Percentiles rank a stretch among this genome's conserved stretches.
These are phyloP conservation scores for Phytophthora citricola DNA, from an alignment of 352 stramenopile species.

Conservation along the genomic window DNA sequence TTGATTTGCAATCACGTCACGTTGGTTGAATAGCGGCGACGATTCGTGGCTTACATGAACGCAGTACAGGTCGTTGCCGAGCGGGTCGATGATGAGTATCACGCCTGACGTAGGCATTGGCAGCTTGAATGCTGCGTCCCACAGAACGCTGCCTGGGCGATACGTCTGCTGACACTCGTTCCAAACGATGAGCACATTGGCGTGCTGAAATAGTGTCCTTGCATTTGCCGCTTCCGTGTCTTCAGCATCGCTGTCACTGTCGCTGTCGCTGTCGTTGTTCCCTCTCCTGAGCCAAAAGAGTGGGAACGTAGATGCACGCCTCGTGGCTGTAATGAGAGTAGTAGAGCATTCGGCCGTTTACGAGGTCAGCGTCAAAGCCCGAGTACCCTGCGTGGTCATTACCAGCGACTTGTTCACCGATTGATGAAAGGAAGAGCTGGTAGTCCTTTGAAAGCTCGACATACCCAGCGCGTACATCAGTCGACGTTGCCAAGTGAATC, in stretches of 20 bases:
- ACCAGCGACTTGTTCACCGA: slow-evolving; percentile 68
- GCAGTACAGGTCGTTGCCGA: slow-evolving; percentile 87
- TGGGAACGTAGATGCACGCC: slow-evolving; percentile 85
- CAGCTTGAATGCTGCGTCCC: slow-evolving; percentile 79
- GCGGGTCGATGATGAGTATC: slow-evolving; percentile 82
- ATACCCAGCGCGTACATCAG: slow-evolving; percentile 49
- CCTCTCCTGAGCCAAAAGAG: slow-evolving; percentile 56
- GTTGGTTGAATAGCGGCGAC: slow-evolving; percentile 79
- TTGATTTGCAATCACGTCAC: slow-evolving; percentile 74
- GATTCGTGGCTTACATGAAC: slow-evolving; percentile 84
- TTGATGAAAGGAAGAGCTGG: slow-evolving; percentile 66
- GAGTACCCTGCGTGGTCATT: slow-evolving; percentile 54
- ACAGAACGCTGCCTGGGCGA: slow-evolving; percentile 75
- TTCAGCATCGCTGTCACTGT: slow-evolving; percentile 44
- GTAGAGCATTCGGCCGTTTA: slow-evolving; percentile 64
- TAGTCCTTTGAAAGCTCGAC: slow-evolving; percentile 70
- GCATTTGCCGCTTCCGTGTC: slow-evolving; percentile 37
- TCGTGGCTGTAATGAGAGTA: slow-evolving; percentile 84
- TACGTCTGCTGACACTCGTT: slow-evolving; percentile 90
- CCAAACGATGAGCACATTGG: slow-evolving; percentile 88
- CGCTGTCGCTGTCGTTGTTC: slow-evolving; percentile 25
- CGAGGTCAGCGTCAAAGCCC: slow-evolving; percentile 48
- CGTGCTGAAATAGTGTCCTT: slow-evolving; percentile 57
- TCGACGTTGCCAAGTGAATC: slow-evolving; percentile 67
- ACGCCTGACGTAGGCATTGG: slow-evolving; percentile 81